Evolutionary conservation across 2,329 filamentous ascomycete species (phyloP).

Genomic region (Xylaria multiplex): DNA sequence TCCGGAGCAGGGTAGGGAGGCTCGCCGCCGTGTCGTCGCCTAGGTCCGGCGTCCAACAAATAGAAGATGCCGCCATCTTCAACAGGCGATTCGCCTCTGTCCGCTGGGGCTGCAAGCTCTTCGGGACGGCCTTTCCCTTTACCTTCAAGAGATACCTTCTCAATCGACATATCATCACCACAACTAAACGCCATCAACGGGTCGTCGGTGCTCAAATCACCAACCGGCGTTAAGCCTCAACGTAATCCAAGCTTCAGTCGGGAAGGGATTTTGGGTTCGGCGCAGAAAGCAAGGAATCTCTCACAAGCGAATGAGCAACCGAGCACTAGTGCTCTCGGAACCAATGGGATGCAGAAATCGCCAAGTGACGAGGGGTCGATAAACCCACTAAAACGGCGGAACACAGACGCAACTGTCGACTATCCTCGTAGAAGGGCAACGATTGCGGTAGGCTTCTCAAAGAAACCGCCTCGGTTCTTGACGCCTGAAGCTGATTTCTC

Average conservation of each 20-base stretch:
- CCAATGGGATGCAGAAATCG: constrained; percentile 58
- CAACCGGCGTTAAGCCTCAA: constrained; percentile 58
- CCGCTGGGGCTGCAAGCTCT: constrained; percentile 52
- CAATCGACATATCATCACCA: constrained; percentile 60
- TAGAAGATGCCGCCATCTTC: constrained; percentile 62
- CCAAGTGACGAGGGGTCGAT: constrained; percentile 61
- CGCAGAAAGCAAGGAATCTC: constrained; percentile 64
- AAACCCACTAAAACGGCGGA: constrained; percentile 68
- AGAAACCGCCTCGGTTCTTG: constrained; percentile 16
- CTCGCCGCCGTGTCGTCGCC: constrained; percentile 60
- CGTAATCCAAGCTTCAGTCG: constrained; percentile 63
- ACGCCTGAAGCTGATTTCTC: constrained; percentile 31
- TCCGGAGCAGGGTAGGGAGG: constrained; percentile 38
- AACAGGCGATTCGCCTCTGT: constrained; percentile 63
- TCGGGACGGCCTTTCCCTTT: constrained; percentile 57
- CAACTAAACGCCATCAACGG: constrained; percentile 55
- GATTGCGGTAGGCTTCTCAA: constrained; percentile 66
- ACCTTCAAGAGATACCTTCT: constrained; percentile 59
- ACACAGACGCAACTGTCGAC: constrained; percentile 69
- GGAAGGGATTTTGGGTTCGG: constrained; percentile 63
- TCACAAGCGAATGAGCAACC: constrained; percentile 64
- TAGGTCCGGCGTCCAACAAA: constrained; percentile 54
- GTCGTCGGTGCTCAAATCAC: constrained; percentile 62
- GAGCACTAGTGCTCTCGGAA: constrained; percentile 31
- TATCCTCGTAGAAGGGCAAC: constrained; percentile 72